These are phyloP conservation scores for Lepidium didymum DNA, from an alignment of 345 rosid genomes.

Conservation along the genomic window DNA sequence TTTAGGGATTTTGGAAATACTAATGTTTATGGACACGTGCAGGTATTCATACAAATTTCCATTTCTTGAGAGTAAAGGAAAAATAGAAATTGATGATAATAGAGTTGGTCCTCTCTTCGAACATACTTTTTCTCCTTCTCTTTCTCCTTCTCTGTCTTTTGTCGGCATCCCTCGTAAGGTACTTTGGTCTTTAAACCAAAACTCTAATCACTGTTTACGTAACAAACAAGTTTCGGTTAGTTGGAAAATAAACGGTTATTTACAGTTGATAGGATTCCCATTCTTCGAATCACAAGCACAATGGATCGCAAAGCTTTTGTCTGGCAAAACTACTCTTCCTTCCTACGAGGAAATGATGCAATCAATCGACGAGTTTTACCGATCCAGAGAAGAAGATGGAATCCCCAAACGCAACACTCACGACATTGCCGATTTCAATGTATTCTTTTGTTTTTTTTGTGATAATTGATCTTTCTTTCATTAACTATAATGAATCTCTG, in stretches of 20 bases:
- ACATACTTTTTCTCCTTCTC: slow-evolving; percentile 80
- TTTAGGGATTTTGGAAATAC: background rate
- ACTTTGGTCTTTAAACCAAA: background rate
- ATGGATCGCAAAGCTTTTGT: slow-evolving; percentile 75
- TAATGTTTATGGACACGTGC: background rate
- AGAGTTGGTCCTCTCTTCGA: slow-evolving; percentile 90
- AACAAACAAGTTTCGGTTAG: background rate
- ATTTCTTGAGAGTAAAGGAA: slow-evolving; percentile 94
- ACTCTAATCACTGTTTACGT: background rate
- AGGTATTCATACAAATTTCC: slow-evolving; percentile 86
- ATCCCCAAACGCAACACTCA: slow-evolving; percentile 69
- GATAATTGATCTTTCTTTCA: background rate
- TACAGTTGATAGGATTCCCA: slow-evolving; percentile 82
- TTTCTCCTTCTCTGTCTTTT: slow-evolving; percentile 81
- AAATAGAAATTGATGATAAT: slow-evolving; percentile 60
- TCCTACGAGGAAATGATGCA: slow-evolving; percentile 66
- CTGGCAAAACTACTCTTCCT: slow-evolving; percentile 60
- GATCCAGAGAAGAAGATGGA: slow-evolving; percentile 47
- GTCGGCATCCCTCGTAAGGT: slow-evolving; percentile 87
- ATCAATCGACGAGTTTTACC: slow-evolving; percentile 51
- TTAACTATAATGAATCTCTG: background rate
- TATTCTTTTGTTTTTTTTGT: background rate
- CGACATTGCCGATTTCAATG: slow-evolving; percentile 50
- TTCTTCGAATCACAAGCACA: slow-evolving; percentile 87
- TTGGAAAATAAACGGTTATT: background rate